phyloP scores from a whole-genome alignment of 768 basidiomycete genomes.

The Leccinellum rugosiceps region DNA sequence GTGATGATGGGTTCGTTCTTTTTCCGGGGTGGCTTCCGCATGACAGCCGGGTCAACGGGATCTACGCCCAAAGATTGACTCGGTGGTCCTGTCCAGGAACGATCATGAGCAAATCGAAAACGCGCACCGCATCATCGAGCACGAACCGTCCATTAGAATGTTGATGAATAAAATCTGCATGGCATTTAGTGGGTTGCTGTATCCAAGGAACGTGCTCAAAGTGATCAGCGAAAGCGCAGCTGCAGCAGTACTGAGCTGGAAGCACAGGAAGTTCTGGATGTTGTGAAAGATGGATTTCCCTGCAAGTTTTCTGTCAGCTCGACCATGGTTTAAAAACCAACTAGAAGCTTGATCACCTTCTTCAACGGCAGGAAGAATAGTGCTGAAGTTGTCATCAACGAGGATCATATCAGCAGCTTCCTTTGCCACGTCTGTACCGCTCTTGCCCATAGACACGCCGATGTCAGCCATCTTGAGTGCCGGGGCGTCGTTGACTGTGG shows the following conservation, averaged over 20 bases:
- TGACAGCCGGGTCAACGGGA: conserved; percentile 89
- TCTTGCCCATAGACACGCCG: conserved; percentile 96
- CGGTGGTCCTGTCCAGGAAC: conserved; percentile 64
- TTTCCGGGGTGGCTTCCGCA: conserved; percentile 88
- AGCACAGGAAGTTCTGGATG: conserved; percentile 95
- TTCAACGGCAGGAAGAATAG: conserved; percentile 90
- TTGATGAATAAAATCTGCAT: conserved; percentile 99
- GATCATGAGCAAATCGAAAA: not conserved
- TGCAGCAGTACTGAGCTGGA: conserved; percentile 97
- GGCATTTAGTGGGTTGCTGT: conserved; percentile 91
- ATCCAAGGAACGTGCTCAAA: conserved; percentile 83
- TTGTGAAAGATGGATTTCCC: conserved; percentile 99
- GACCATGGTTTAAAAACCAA: not conserved
- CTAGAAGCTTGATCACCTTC: conserved; percentile 54
- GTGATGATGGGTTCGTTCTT: conserved; percentile 91
- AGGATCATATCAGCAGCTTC: conserved; percentile 97
- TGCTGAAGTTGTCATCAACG: conserved; percentile 96
- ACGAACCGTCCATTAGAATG: conserved; percentile 93
- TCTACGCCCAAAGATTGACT: conserved; percentile 96
- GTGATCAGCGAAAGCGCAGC: conserved; percentile 95
- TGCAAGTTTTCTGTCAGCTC: conserved; percentile 23
- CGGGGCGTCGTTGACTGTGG: conserved; percentile 88
- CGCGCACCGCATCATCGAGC: not conserved
- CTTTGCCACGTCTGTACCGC: conserved; percentile 98
- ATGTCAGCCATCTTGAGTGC: conserved; percentile 98